These are phyloP conservation scores for Fusarium praegraminearum DNA, from an alignment of 2,329 filamentous ascomycete genomes.

Conservation along the genomic window DNA sequence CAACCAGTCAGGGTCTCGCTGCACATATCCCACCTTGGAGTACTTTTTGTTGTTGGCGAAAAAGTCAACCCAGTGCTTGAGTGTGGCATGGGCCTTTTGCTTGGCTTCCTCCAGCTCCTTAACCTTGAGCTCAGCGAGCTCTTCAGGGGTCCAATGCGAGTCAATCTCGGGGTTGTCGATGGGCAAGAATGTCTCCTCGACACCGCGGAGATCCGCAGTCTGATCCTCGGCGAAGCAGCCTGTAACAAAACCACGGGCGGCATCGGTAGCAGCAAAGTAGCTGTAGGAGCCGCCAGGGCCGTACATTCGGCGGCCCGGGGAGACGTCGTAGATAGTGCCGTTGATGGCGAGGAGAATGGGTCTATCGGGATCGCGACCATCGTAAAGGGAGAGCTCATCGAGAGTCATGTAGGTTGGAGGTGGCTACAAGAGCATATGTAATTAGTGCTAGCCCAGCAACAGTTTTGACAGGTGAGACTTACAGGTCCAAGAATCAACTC, in stretches of 20 bases:
- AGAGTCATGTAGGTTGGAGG: constrained; percentile 79
- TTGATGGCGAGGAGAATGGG: constrained; percentile 94
- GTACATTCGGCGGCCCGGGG: constrained; percentile 75
- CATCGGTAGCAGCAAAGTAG: constrained; percentile 88
- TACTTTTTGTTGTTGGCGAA: constrained; percentile 87
- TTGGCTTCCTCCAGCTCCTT: constrained; percentile 74
- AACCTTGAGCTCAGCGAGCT: constrained; percentile 66
- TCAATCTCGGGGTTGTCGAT: constrained; percentile 73
- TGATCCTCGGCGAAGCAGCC: constrained; percentile 91
- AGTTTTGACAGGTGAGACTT: constrained; percentile 16
- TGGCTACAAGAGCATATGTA: constrained; percentile 51
- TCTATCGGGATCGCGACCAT: constrained; percentile 78
- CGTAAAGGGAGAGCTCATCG: constrained; percentile 77
- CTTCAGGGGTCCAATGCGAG: constrained; percentile 64
- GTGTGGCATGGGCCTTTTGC: constrained; percentile 72
- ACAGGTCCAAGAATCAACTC: constrained; percentile 47
- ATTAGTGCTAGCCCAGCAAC: constrained; percentile 15
- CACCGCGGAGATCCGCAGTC: constrained; percentile 85
- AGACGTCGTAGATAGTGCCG: constrained; percentile 87
- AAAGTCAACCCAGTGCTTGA: constrained; percentile 86
- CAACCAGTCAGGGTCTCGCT: constrained; percentile 70
- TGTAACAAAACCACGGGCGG: constrained; percentile 88
- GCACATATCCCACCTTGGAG: constrained; percentile 80
- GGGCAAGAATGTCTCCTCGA: constrained; percentile 85
- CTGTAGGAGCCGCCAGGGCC: constrained; percentile 88